phyloP scores from a whole-genome alignment of 768 basidiomycete species.

The Suillus brevipes region DNA sequence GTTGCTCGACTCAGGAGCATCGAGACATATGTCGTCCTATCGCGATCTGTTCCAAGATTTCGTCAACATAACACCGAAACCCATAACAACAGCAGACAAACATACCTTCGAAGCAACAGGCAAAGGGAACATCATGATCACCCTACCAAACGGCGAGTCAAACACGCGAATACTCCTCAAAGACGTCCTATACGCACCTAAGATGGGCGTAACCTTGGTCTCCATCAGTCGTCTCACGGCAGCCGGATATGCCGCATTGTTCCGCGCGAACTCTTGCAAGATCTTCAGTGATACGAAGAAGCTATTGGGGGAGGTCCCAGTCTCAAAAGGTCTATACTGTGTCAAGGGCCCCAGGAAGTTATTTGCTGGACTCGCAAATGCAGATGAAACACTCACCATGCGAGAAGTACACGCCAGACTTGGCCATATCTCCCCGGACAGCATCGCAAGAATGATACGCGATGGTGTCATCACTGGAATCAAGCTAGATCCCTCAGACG shows the following conservation, averaged over 20 bases:
- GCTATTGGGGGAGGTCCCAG: slow-evolving; percentile 16
- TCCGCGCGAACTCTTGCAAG: slow-evolving; percentile 15
- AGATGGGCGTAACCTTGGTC: slow-evolving; percentile 23
- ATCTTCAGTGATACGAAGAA: slow-evolving; percentile 13
- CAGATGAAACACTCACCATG: slow-evolving; percentile 24
- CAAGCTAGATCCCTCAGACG: slow-evolving; percentile 18
- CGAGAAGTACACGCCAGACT: slow-evolving; percentile 34
- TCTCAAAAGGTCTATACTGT: background rate
- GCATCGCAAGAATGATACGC: slow-evolving; percentile 24
- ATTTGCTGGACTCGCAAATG: background rate
- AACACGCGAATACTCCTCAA: slow-evolving; percentile 10
- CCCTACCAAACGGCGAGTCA: slow-evolving; percentile 22
- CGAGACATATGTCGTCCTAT: too few species aligned
- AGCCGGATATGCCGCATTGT: slow-evolving; percentile 12
- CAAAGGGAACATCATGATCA: slow-evolving; percentile 22
- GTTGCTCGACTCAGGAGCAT: too few species aligned
- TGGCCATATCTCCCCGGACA: slow-evolving; percentile 34
- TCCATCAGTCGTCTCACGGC: slow-evolving; percentile 9
- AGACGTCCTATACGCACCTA: slow-evolving; percentile 21
- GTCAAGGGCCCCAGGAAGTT: background rate
- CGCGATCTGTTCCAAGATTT: too few species aligned
- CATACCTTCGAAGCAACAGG: slow-evolving; percentile 24
- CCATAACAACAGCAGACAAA: slow-evolving; percentile 17
- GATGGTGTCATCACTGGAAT: slow-evolving; percentile 36
- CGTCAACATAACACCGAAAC: too few species aligned